These are phyloP conservation scores for Hylodesmum podocarpum DNA, from an alignment of 306 rosid genomes.

Conservation along the genomic window DNA sequence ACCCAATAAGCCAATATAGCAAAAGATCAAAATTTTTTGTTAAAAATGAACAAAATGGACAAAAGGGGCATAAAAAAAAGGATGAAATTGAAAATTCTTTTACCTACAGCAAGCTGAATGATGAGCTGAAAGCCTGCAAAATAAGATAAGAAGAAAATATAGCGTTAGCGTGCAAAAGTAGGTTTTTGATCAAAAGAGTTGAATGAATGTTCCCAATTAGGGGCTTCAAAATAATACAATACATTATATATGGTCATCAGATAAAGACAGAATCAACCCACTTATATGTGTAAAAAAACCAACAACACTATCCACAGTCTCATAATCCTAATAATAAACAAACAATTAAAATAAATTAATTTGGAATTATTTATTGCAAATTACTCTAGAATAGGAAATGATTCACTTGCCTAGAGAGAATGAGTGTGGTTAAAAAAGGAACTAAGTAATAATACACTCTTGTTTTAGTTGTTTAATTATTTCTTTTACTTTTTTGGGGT, in stretches of 20 bases:
- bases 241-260: constrained; percentile 6
- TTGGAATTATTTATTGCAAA: neutral
- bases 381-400: neutral
- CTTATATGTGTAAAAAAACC: constrained; percentile 22
- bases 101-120: constrained; percentile 51
- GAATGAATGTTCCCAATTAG: constrained; percentile 35
- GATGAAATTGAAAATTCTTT: constrained; percentile 14
- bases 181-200: constrained; percentile 40
- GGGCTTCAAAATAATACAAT: neutral
- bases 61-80: neutral
- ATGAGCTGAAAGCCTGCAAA: constrained; percentile 48
- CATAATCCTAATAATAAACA: neutral
- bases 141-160: constrained; percentile 42
- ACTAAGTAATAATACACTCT: neutral
- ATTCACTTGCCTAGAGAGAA: neutral
- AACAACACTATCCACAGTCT: constrained; percentile 16
- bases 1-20: neutral
- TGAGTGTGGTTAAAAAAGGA: neutral
- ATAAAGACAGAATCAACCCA: constrained; percentile 44
- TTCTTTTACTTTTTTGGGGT: neutral
- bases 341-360: neutral
- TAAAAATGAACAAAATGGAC: constrained; percentile 17
- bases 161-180: constrained; percentile 61
- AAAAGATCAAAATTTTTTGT: neutral
- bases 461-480: too few relatives aligned